Evolutionary conservation across 1,284 basidiomycete genomes (phyloP).

Genomic region (Ceratobasidium sp.): DNA sequence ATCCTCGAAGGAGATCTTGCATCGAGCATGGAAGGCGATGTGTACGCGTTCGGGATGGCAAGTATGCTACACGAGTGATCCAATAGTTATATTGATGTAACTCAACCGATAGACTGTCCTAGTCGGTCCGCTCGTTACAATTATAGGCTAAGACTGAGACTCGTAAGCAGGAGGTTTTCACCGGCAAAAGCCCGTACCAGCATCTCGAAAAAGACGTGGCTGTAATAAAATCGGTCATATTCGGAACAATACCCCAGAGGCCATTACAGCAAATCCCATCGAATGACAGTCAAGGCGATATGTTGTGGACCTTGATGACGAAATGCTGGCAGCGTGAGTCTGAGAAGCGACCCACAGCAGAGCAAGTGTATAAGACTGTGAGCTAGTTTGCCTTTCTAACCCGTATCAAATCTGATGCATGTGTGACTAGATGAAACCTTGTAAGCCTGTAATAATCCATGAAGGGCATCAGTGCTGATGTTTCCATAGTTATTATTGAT

Average conservation of each 20-base stretch:
- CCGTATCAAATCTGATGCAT: neutral
- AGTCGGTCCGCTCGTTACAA: neutral
- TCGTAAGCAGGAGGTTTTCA: neutral
- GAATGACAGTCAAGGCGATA: neutral
- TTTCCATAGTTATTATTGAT: too few species aligned
- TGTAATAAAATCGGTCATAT: neutral
- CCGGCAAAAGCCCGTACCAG: neutral
- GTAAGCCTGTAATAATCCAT: neutral
- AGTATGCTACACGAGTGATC: neutral
- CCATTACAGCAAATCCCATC: neutral
- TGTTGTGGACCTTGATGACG: conserved; percentile 6
- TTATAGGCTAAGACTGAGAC: neutral
- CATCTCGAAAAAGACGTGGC: neutral
- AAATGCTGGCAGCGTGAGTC: neutral
- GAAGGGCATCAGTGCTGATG: too few species aligned
- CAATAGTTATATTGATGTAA: neutral
- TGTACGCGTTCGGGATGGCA: conserved; percentile 33
- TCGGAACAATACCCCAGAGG: neutral
- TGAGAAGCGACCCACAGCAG: neutral
- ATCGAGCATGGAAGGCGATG: neutral
- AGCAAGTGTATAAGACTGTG: neutral
- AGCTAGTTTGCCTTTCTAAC: neutral
- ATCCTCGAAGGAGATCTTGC: too few species aligned
- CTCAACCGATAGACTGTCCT: neutral
- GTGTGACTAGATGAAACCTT: neutral